These are phyloP conservation scores for Verbascum thapsus DNA, from an alignment of 257 asterid species.

Conservation along the genomic window DNA sequence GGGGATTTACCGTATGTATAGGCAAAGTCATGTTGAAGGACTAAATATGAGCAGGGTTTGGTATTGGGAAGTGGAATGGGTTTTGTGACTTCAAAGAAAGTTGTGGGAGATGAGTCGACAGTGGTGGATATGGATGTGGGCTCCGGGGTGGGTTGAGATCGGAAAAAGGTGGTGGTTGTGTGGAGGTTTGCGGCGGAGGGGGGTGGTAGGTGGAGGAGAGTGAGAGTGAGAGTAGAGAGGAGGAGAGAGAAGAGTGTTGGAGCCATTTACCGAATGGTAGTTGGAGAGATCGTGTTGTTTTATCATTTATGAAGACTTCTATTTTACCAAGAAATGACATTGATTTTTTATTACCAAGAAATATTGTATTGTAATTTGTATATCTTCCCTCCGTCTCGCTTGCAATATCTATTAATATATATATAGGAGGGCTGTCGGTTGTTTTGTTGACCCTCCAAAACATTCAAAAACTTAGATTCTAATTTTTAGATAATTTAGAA, in stretches of 20 bases:
- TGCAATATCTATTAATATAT: too few relatives aligned
- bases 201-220: constrained; percentile 36
- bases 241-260: constrained; percentile 24
- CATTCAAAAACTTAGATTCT: too few relatives aligned
- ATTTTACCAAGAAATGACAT: too few relatives aligned
- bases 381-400: too few relatives aligned
- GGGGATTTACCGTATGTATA: constrained; percentile 63
- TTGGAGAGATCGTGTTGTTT: neutral
- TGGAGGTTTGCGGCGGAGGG: constrained; percentile 45
- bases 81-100: constrained; percentile 66
- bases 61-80: constrained; percentile 58
- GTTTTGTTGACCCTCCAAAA: too few relatives aligned
- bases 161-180: constrained; percentile 21
- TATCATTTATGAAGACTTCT: neutral
- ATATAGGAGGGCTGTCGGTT: too few relatives aligned
- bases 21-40: constrained; percentile 67
- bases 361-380: too few relatives aligned
- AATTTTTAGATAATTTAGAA: too few relatives aligned
- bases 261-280: constrained; percentile 26
- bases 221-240: constrained; percentile 32
- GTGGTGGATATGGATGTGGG: constrained; percentile 27
- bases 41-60: constrained; percentile 51
- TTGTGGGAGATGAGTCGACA: constrained; percentile 36
- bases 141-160: constrained; percentile 35
- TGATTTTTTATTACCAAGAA: too few relatives aligned